These are phyloP conservation scores for Phytophthora agathidicida DNA, from an alignment of 352 stramenopile genomes.

Conservation along the genomic window DNA sequence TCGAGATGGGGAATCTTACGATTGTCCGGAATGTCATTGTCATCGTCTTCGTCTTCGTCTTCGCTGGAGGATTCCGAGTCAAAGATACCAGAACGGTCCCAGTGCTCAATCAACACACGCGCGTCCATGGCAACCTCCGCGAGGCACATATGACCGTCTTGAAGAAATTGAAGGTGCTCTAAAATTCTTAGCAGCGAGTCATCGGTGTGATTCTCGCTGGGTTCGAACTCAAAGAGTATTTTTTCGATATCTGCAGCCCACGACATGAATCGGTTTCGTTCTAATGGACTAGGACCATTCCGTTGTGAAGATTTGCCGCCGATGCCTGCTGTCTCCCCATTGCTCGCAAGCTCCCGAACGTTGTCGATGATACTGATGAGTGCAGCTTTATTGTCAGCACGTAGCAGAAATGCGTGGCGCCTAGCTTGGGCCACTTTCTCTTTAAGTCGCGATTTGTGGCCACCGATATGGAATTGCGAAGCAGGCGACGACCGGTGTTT, in stretches of 20 bases:
- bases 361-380: slow-evolving; percentile 49
- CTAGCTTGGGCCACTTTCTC: slow-evolving; percentile 51
- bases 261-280: slow-evolving; percentile 45
- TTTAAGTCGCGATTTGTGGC: slow-evolving; percentile 45
- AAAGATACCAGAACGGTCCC: slow-evolving; percentile 63
- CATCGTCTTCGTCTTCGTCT: slow-evolving; percentile 37
- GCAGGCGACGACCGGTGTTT: slow-evolving; percentile 50
- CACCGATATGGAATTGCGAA: slow-evolving; percentile 51
- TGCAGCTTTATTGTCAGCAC: slow-evolving; percentile 51
- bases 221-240: slow-evolving; percentile 49
- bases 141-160: slow-evolving; percentile 62
- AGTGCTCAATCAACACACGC: slow-evolving; percentile 51
- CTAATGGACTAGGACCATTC: slow-evolving; percentile 49
- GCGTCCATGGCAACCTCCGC: slow-evolving; percentile 59
- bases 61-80: slow-evolving; percentile 48
- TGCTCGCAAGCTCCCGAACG: slow-evolving; percentile 46
- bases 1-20: not conserved
- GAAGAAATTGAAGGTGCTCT: slow-evolving; percentile 59
- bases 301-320: slow-evolving; percentile 7
- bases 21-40: slow-evolving; percentile 7
- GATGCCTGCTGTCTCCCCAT: slow-evolving; percentile 1
- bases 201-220: slow-evolving; percentile 46
- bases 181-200: slow-evolving; percentile 60
- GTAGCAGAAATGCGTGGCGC: slow-evolving; percentile 58
- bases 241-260: slow-evolving; percentile 51